Conservation (phyloP, 495 filamentous ascomycete species). For the Talaromyces borbonicus region DNA sequence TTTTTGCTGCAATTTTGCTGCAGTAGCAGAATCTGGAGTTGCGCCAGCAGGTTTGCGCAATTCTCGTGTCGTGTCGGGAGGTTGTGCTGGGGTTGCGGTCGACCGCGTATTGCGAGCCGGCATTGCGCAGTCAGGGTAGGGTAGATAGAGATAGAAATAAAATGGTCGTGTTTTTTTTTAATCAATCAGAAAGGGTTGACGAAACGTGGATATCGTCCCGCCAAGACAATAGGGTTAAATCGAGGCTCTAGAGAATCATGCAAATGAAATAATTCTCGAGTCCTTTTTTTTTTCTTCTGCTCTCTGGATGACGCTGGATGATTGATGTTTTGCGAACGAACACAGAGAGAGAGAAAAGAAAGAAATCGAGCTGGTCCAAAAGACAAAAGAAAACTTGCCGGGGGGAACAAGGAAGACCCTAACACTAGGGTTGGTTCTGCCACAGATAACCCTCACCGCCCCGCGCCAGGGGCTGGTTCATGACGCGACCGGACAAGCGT, state of each 20-base stretch:
- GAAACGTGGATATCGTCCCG: too few relatives aligned
- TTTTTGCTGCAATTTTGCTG: constrained; percentile 13
- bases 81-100: background rate
- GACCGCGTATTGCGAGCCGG: constrained; percentile 7
- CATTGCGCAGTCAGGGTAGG: background rate
- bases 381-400: background rate
- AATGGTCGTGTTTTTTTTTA: too few relatives aligned
- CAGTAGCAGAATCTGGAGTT: constrained; percentile 10
- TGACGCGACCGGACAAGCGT: background rate
- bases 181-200: too few relatives aligned
- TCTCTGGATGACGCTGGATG: background rate
- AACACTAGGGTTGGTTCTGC: constrained; percentile 6
- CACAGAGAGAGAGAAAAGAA: background rate
- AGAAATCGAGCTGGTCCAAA: background rate
- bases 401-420: background rate
- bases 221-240: too few relatives aligned
- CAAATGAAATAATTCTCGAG: too few relatives aligned
- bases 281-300: too few relatives aligned
- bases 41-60: background rate
- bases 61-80: background rate
- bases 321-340: background rate
- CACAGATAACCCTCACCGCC: background rate
- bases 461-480: background rate
- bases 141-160: too few relatives aligned
- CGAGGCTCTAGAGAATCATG: too few relatives aligned